Base-by-base conservation (phyloP, 2,329 filamentous ascomycete species). In the Arthrobotrys sinensis region DNA sequence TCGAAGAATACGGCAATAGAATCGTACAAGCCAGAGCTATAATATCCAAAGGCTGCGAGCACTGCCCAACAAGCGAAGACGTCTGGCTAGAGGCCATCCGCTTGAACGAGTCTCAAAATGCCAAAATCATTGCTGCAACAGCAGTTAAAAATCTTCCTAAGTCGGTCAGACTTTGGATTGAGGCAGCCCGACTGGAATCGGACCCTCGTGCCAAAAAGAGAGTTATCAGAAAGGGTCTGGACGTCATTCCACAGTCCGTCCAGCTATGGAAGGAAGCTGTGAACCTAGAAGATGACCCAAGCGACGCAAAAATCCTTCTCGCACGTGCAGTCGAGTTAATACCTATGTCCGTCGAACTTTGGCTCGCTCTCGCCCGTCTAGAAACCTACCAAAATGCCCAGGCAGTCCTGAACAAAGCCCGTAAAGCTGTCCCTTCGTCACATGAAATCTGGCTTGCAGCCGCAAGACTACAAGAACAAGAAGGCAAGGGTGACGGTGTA, bases 211-310 rank as follows among this genome's bases (percentile, higher is more conserved):
- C 93, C 10, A 97, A 96, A 85, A 98, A 98, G 85, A 91, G 94
- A 83, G 96, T 99, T 6, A 90, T 97, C 38, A 90, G 94, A 69
- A 93, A 96, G 83, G 96, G 96, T 0, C 87, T 99, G 52, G 93
- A 98, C 82, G 91, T 97, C 82, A 92, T 97, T 46, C 94, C 94
- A 0, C 93, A 97, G 82, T 98, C 95, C 0, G 96, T 98, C 57
- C 91, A 93, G 48, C 88, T 99, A n/a, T 99, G 96, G 96, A 99
- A 98, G 83, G 94, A 96, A 83, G 92, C 95, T 4, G 95, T 99
- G 80, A 98, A 98, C 81, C 86, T 98, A 69, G 96, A 98, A 83
- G 95, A 97, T 82, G 92, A 97, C 81, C 89, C 92, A 0, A 92
- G 91, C 34, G 94, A 97, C 85, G 96, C 96, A 3, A 91, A 91